phyloP scores from a whole-genome alignment of 371 early-diverging fungal genomes.

The Mucor mucedo region DNA sequence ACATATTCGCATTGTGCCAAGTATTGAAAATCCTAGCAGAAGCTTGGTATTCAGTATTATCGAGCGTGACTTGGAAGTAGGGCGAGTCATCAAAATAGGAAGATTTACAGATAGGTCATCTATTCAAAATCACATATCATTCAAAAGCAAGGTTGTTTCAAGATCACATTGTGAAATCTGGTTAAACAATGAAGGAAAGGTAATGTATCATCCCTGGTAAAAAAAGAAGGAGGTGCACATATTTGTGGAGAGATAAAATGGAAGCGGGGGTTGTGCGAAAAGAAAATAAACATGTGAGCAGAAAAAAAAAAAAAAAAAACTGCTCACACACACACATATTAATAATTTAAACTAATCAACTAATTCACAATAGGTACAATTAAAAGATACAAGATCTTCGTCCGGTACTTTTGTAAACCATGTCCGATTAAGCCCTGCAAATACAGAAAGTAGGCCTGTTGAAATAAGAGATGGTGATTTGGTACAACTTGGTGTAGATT shows the following conservation, averaged over 20 bases:
- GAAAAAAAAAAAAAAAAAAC: slow-evolving; percentile 2
- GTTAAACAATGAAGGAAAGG: slow-evolving; percentile 78
- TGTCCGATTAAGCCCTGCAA: slow-evolving; percentile 85
- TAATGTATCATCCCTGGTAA: slow-evolving; percentile 28
- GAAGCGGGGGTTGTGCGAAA: slow-evolving; percentile 11
- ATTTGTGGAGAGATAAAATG: neutral
- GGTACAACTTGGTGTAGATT: slow-evolving; percentile 95
- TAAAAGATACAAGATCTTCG: slow-evolving; percentile 86
- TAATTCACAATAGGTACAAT: slow-evolving; percentile 11
- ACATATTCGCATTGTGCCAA: slow-evolving; percentile 81
- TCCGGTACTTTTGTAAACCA: slow-evolving; percentile 97
- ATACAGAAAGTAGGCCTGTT: slow-evolving; percentile 82
- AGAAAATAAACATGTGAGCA: slow-evolving; percentile 18
- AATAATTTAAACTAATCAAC: neutral
- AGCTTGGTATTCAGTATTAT: slow-evolving; percentile 83
- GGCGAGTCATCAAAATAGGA: slow-evolving; percentile 76
- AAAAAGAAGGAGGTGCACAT: neutral
- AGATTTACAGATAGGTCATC: slow-evolving; percentile 78
- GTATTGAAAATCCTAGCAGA: slow-evolving; percentile 72
- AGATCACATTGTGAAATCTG: slow-evolving; percentile 94
- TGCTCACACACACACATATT: slow-evolving; percentile 3
- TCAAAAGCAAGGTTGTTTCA: slow-evolving; percentile 93
- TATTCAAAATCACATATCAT: slow-evolving; percentile 74
- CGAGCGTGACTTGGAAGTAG: slow-evolving; percentile 77
- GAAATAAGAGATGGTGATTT: slow-evolving; percentile 90